These are phyloP conservation scores for Tetrahymena malaccensis DNA, from an alignment of 73 alveolate species.

Conservation along the genomic window DNA sequence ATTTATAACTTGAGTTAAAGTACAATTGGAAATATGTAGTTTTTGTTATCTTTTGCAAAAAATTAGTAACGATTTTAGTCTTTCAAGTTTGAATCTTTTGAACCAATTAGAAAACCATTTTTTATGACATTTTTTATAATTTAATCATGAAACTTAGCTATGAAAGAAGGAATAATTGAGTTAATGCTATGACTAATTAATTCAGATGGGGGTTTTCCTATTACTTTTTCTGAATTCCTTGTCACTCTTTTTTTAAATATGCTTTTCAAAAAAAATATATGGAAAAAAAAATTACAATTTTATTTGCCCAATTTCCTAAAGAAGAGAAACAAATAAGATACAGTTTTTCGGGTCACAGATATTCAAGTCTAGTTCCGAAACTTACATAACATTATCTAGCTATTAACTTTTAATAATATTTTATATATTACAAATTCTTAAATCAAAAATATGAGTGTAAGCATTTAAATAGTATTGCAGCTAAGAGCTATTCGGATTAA, in stretches of 20 bases:
- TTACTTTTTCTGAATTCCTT: background rate
- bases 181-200: background rate
- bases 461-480: background rate
- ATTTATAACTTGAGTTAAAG: background rate
- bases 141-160: background rate
- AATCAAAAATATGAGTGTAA: background rate
- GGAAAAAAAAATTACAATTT: background rate
- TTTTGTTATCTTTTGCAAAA: background rate
- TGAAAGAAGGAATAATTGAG: background rate
- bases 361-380: background rate
- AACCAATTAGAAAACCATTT: background rate
- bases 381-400: background rate
- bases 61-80: background rate
- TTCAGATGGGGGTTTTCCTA: background rate
- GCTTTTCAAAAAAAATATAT: no score
- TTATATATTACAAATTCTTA: background rate
- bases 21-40: background rate
- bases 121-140: background rate
- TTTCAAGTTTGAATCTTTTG: background rate
- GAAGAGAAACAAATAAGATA: background rate
- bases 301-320: background rate
- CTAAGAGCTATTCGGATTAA: background rate
- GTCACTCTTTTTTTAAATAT: background rate
- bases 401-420: background rate
- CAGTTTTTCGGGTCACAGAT: background rate